These are phyloP conservation scores for Aureobasidium sp. DNA, from an alignment of 2,329 filamentous ascomycete species.

Conservation along the genomic window DNA sequence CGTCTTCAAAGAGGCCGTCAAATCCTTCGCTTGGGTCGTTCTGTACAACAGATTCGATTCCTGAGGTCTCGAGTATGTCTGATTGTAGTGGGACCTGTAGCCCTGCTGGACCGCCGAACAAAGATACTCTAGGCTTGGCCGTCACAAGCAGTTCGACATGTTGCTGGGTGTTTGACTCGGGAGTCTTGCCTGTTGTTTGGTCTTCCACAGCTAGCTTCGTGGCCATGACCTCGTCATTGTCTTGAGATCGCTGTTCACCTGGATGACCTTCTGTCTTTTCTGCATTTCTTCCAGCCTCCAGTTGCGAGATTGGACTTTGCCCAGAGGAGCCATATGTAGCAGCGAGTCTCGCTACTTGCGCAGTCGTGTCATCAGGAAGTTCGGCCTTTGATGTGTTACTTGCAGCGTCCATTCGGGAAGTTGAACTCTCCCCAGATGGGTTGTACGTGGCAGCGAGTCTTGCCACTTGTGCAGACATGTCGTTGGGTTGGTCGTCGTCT, in stretches of 20 bases:
- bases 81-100: too few relatives aligned
- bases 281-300: background rate
- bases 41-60: background rate
- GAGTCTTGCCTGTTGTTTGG: background rate
- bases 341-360: too few relatives aligned
- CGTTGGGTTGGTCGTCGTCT: background rate
- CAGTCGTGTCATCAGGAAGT: too few relatives aligned
- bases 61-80: background rate
- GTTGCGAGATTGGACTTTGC: too few relatives aligned
- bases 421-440: background rate
- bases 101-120: background rate
- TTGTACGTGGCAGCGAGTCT: background rate
- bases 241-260: background rate
- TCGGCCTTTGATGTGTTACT: too few relatives aligned
- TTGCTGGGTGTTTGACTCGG: background rate
- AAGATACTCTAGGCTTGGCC: background rate
- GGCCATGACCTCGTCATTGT: too few relatives aligned
- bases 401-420: too few relatives aligned
- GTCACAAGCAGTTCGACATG: background rate
- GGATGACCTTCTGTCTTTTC: background rate
- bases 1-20: background rate
- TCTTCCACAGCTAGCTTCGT: background rate
- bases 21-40: background rate
- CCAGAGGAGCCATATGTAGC: too few relatives aligned
- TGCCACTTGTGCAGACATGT: background rate